Conservation (phyloP, 1,139 yeast genomes). For the Spathaspora sp. region DNA sequence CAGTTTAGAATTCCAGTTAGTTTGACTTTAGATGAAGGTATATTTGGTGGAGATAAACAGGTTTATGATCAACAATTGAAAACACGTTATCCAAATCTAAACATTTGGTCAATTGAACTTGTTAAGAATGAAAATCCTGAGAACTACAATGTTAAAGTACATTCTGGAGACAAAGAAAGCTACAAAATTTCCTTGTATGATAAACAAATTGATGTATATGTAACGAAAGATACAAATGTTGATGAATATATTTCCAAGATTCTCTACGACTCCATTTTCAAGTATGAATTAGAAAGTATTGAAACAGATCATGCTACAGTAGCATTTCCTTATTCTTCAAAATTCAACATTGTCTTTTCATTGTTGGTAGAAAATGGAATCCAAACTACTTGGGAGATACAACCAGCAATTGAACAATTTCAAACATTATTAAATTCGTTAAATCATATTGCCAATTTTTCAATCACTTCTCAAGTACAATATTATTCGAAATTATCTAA, state of each 20-base stretch:
- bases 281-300: constrained; percentile 32
- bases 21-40: constrained; percentile 40
- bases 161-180: constrained; percentile 12
- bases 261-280: constrained; percentile 37
- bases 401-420: constrained; percentile 24
- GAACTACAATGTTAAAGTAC: constrained; percentile 26
- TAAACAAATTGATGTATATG: constrained; percentile 1
- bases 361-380: constrained; percentile 43
- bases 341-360: constrained; percentile 68
- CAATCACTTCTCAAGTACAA: constrained; percentile 77
- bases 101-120: constrained; percentile 31
- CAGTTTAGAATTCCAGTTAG: constrained; percentile 57
- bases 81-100: constrained; percentile 20
- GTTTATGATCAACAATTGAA: constrained; percentile 26
- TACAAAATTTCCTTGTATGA: constrained; percentile 10
- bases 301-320: constrained; percentile 26
- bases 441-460: constrained; percentile 60
- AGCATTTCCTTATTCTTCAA: constrained; percentile 57
- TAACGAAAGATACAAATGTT: constrained; percentile 26
- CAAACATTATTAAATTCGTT: constrained; percentile 29
- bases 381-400: constrained; percentile 41
- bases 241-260: constrained; percentile 33
- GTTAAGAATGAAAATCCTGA: constrained; percentile 11
- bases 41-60: constrained; percentile 31
- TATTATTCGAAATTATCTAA: constrained; percentile 54